Evolutionary conservation across 192 early-diverging fungal genomes (phyloP), one percentile per base, ranked within the genome.

Genomic region (Gigaspora rosea): DNA sequence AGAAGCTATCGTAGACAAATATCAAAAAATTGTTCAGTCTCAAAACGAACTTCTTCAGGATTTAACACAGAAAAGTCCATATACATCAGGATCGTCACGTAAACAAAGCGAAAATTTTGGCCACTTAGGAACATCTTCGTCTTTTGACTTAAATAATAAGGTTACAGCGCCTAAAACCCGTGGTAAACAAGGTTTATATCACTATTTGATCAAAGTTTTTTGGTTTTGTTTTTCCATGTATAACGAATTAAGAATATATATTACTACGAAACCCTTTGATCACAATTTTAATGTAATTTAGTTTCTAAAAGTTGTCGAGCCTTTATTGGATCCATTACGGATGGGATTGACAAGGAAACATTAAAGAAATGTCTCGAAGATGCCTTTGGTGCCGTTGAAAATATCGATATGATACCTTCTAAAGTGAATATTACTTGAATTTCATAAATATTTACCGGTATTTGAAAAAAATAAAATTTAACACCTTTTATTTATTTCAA

Each of bases 361-460:
- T 66, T 66, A 46, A 66, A 46, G 18, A 41, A 20, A 20, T 41
- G 64, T 66, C 64, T 66, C n/a, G 64, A 66, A 66, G 64, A 66
- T 2, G 22, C 64, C 18, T 66, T 66, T 66, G 64, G 64, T 4
- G 16, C 12, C 33, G 64, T 66, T 18, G 64, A 66, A n/a, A 66
- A 36, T 66, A 66, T 66, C 36, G 64, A 66, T 66, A 66, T 66
- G 13, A 66, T 66, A 66, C n/a, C 64, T n/a, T 41, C 64, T 15
- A 66, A 66, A n/a, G 64, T 66, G 36, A n/a, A 33, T 33, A 65
- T 66, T 16, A 15, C 15, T 15, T 33, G 12, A 35, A 15, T 62
- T 6, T 33, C 59, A 12, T 27, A 61, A 18, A 32, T 62, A 33
- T 62, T 62, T 33, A n/a, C n/a, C n/a, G n/a, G n/a, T n/a, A 11